Base-by-base conservation (phyloP, 129 eudicot species). In the Escallonia rubra region DNA sequence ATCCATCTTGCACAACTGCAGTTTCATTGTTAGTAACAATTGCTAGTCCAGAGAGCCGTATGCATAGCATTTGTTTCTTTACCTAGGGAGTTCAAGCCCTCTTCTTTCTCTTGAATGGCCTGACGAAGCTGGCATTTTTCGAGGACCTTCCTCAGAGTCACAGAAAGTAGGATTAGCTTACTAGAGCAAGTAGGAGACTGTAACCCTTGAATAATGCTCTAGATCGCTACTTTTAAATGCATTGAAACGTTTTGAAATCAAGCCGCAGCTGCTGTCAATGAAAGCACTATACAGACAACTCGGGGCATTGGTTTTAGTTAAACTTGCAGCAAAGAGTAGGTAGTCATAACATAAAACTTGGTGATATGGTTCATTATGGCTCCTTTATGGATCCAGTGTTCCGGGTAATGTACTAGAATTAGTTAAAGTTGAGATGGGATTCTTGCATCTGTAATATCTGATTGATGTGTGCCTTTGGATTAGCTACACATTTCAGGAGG, bases 81-180 rank as follows among this genome's bases (percentile, higher is more conserved):
- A 88, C 91, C 91, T 55, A 76, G 68, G 38, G 96, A 88, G 68
- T 80, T 71, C 54, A 88, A 50, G 43, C 91, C 87, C 12, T 62
- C 77, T 68, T 64, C 80, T 78, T 82, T 88, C 77, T 73, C 74
- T 55, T 82, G 51, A 62, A 88, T 79, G 15, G 67, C 83, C 34
- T 78, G 91, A 59, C 64, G 74, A 54, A 88, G 92, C 75, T 88
- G 92, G 48, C 96, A 88, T 64, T 88, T 88, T 50, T 72, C 87
- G 50, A 88, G 86, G 72, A 88, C 87, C 91, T 81, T 43, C 53
- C 41, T 80, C 65, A 34, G 34, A 41, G 41, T 63, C 10, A 41
- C 38, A 62, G 11, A 52, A 7, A 14, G 38, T 40, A 52, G 54
- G 50, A 41, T 60, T 34, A 71, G 68, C 60, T 61, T 39, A 4